These are phyloP conservation scores for Plectosphaerella sp. DNA, from an alignment of 2,329 filamentous ascomycete species.

Conservation along the genomic window DNA sequence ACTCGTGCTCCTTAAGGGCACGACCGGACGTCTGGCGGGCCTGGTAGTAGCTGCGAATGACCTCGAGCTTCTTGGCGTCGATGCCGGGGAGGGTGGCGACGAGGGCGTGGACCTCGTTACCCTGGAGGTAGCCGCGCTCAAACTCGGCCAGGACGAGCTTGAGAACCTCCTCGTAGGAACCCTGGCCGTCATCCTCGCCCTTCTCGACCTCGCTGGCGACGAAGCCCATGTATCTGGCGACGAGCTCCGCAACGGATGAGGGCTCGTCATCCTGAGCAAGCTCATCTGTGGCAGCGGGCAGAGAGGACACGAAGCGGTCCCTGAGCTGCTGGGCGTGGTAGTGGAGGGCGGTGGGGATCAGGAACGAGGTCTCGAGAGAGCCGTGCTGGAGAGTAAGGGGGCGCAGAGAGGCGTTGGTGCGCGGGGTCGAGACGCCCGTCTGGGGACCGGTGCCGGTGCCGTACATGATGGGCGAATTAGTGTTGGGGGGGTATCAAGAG, in stretches of 20 bases:
- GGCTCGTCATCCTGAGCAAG: conserved; percentile 97
- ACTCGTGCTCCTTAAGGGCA: conserved; percentile 87
- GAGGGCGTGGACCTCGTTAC: conserved; percentile 93
- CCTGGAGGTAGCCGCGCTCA: conserved; percentile 87
- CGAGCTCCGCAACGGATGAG: conserved; percentile 89
- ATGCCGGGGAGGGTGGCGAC: conserved; percentile 85
- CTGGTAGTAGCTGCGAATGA: conserved; percentile 87
- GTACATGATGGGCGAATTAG: conserved; percentile 63
- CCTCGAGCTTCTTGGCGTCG: conserved; percentile 83
- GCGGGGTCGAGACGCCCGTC: conserved; percentile 94
- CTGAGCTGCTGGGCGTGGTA: conserved; percentile 94
- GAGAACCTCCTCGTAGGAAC: conserved; percentile 87
- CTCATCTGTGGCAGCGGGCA: conserved; percentile 92
- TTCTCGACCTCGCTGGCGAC: conserved; percentile 86
- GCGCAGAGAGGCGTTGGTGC: conserved; percentile 87
- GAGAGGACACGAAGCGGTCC: conserved; percentile 78
- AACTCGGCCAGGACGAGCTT: conserved; percentile 94
- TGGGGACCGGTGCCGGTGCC: conserved; percentile 77
- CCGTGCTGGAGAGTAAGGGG: conserved; percentile 89
- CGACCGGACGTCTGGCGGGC: conserved; percentile 80
- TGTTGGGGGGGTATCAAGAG: conserved; percentile 35
- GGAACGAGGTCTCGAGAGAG: conserved; percentile 91
- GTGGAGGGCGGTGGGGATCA: conserved; percentile 91
- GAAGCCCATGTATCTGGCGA: conserved; percentile 89
- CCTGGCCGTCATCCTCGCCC: conserved; percentile 83